Conservation (phyloP, 495 filamentous ascomycete genomes). For the Aspergillus hancockii region DNA sequence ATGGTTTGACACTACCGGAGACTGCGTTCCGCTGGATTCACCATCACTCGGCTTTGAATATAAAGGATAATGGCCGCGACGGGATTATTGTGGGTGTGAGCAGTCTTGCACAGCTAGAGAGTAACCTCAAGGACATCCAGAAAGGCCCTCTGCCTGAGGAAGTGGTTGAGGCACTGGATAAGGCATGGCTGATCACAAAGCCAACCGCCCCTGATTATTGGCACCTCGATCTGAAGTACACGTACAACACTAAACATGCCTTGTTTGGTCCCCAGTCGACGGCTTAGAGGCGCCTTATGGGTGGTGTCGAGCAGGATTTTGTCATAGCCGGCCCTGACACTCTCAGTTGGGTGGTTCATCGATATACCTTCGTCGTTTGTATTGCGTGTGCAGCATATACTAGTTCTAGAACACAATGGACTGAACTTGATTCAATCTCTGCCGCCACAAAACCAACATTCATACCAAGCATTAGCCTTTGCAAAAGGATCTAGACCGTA, state of each 20-base stretch:
- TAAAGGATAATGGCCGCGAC: slow-evolving; percentile 70
- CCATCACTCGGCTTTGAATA: slow-evolving; percentile 78
- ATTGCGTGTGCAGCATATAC: neutral
- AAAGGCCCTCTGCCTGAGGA: slow-evolving; percentile 88
- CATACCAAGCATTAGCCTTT: neutral
- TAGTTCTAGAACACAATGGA: neutral
- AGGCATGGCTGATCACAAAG: slow-evolving; percentile 69
- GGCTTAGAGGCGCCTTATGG: slow-evolving; percentile 4
- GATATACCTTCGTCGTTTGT: neutral
- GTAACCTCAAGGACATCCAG: slow-evolving; percentile 75
- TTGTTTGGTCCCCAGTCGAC: slow-evolving; percentile 51
- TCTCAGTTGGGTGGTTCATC: neutral
- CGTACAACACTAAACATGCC: slow-evolving; percentile 69
- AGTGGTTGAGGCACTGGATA: slow-evolving; percentile 75
- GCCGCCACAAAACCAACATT: neutral
- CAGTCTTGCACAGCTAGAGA: slow-evolving; percentile 69
- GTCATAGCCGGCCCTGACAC: neutral
- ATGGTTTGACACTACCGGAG: slow-evolving; percentile 79
- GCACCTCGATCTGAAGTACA: slow-evolving; percentile 75
- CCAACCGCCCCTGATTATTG: slow-evolving; percentile 70
- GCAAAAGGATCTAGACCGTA: neutral
- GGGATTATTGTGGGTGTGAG: slow-evolving; percentile 82
- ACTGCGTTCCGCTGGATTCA: slow-evolving; percentile 78
- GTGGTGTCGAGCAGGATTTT: neutral
- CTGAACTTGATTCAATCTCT: neutral